A percentile compares a stretch with the other conserved stretches of the same genome.
Evolutionary conservation across 2,329 filamentous ascomycete genomes (phyloP).

Genomic region (Macrophomina phaseolina): DNA sequence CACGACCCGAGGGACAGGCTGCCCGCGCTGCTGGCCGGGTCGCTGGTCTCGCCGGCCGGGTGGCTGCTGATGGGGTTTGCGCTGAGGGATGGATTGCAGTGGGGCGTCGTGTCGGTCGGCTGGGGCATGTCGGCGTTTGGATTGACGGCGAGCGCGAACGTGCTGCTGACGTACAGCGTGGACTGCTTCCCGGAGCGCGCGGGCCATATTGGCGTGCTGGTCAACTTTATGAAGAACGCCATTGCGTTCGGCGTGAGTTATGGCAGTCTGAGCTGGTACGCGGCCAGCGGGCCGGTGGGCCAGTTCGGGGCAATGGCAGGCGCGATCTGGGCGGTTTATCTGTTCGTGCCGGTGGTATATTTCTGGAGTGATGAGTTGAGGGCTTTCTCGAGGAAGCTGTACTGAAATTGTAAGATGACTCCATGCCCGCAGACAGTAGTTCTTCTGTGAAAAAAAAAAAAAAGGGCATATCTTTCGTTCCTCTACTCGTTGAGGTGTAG

Average conservation of each 20-base stretch:
- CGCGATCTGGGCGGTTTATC: neutral
- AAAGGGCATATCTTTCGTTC: too few relatives aligned
- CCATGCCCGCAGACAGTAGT: too few relatives aligned
- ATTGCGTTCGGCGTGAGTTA: conserved; percentile 1
- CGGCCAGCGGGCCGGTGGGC: neutral
- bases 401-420: neutral
- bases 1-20: neutral
- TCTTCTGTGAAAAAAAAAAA: too few relatives aligned
- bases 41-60: neutral
- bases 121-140: conserved; percentile 6
- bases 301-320: neutral
- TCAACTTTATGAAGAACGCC: neutral
- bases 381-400: neutral
- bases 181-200: neutral
- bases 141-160: neutral
- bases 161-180: neutral
- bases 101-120: neutral
- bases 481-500: too few relatives aligned
- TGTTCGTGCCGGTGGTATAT: neutral
- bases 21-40: neutral
- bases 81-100: neutral
- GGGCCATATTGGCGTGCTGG: neutral
- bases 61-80: neutral
- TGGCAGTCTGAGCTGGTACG: neutral
- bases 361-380: neutral